These are phyloP conservation scores for Skeletonema costatum DNA, from an alignment of 108 stramenopile genomes.

Conservation along the genomic window DNA sequence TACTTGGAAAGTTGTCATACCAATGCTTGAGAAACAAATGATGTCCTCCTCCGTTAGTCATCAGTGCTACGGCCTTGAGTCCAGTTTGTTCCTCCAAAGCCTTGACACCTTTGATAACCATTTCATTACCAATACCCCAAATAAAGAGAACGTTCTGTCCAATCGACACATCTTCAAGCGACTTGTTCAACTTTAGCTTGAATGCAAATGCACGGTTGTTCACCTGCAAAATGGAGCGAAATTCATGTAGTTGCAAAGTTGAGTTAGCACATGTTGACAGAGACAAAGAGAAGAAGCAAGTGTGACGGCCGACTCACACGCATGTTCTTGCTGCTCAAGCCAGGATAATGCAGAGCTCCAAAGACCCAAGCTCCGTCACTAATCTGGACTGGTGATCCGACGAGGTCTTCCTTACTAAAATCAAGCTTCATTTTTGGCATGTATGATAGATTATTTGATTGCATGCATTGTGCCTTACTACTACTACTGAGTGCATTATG, in stretches of 20 bases:
- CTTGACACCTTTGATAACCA: not conserved
- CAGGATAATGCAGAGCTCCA: not conserved
- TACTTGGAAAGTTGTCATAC: not conserved
- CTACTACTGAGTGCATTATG: too few relatives aligned
- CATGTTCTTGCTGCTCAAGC: not conserved
- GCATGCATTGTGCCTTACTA: too few relatives aligned
- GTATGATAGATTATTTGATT: too few relatives aligned
- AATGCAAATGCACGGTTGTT: not conserved
- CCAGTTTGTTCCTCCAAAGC: not conserved
- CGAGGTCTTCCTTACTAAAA: slow-evolving; percentile 3
- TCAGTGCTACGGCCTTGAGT: not conserved
- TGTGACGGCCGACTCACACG: too few relatives aligned
- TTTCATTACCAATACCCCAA: not conserved
- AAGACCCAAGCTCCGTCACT: not conserved
- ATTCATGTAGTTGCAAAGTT: not conserved
- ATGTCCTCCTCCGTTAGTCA: not conserved
- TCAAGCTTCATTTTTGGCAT: not conserved
- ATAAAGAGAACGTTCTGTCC: not conserved
- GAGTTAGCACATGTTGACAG: too few relatives aligned
- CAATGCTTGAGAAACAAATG: not conserved
- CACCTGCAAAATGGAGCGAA: not conserved
- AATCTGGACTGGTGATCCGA: not conserved
- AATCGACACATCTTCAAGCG: not conserved
- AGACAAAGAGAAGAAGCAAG: too few relatives aligned
- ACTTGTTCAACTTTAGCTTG: not conserved